Evolutionary conservation across 345 rosid species (phyloP).

Genomic region (Carallia pectinifolia): DNA sequence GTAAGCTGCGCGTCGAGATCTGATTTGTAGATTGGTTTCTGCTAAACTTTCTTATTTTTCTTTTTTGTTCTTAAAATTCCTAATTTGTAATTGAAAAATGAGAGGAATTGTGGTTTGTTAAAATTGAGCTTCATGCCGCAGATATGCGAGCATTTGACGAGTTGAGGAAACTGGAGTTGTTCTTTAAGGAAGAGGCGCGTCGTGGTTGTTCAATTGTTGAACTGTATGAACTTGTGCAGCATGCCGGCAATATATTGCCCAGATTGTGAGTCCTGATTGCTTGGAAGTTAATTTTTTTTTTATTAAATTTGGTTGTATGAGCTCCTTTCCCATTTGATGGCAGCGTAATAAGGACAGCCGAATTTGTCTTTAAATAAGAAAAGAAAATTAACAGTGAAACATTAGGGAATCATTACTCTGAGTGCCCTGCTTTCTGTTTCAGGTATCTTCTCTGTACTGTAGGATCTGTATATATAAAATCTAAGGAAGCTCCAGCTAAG

Average conservation of each 20-base stretch:
- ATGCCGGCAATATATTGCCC: conserved; percentile 97
- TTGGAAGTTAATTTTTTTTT: neutral
- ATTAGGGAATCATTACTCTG: neutral
- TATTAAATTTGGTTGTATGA: neutral
- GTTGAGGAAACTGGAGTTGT: conserved; percentile 86
- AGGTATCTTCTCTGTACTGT: conserved; percentile 98
- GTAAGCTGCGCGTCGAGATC: conserved; percentile 47
- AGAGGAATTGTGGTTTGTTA: conserved; percentile 3
- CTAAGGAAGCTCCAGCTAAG: conserved; percentile 98
- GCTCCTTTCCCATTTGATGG: neutral
- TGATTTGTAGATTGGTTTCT: conserved; percentile 2
- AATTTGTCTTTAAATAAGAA: no score
- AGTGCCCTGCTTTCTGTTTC: conserved; percentile 1
- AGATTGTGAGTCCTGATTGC: conserved; percentile 62
- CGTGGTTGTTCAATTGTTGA: conserved; percentile 95
- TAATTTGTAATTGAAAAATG: neutral
- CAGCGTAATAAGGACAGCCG: neutral
- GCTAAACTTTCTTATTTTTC: no score
- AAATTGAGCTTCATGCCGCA: conserved; percentile 26
- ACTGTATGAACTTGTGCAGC: conserved; percentile 95
- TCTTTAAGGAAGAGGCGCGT: conserved; percentile 89
- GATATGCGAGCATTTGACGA: conserved; percentile 99
- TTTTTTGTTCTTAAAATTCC: neutral
- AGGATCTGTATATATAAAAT: conserved; percentile 91
- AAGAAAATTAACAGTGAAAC: no score